Conservation (phyloP, 768 basidiomycete species). For the Asterophora lycoperdoides region DNA sequence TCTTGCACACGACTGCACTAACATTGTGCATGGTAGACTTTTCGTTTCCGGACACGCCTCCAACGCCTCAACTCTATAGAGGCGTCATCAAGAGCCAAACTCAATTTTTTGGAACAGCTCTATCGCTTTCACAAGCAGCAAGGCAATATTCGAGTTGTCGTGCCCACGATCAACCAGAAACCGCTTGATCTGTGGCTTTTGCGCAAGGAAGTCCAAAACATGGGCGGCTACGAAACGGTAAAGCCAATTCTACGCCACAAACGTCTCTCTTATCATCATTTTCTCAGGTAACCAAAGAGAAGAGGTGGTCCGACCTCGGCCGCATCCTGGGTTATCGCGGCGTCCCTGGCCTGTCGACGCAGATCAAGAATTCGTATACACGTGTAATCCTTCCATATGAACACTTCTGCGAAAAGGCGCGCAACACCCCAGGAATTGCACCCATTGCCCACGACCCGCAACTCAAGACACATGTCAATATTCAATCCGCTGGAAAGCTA, state of each 20-base stretch:
- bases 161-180: constrained; percentile 91
- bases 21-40: constrained; percentile 48
- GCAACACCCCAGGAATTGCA: constrained; percentile 53
- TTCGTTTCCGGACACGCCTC: constrained; percentile 93
- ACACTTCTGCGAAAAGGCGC: constrained; percentile 75
- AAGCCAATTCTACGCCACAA: constrained; percentile 23
- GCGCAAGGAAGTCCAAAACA: constrained; percentile 83
- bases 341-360: constrained; percentile 76
- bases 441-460: constrained; percentile 43
- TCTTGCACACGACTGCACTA: constrained; percentile 35
- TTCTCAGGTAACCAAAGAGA: constrained; percentile 70
- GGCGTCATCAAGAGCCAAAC: constrained; percentile 91
- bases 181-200: constrained; percentile 91
- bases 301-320: constrained; percentile 88
- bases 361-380: constrained; percentile 86
- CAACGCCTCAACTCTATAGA: constrained; percentile 96
- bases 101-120: constrained; percentile 96
- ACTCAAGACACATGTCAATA: constrained; percentile 52
- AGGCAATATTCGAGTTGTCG: constrained; percentile 84
- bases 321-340: constrained; percentile 78
- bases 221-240: constrained; percentile 87
- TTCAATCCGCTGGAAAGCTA: constrained; percentile 35
- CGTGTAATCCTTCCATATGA: constrained; percentile 96
- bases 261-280: constrained; percentile 11
- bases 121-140: constrained; percentile 97